Evolutionary conservation across 2,329 filamentous ascomycete genomes (phyloP).

Genomic region (Nothophaeocryptopus gaeumannii): DNA sequence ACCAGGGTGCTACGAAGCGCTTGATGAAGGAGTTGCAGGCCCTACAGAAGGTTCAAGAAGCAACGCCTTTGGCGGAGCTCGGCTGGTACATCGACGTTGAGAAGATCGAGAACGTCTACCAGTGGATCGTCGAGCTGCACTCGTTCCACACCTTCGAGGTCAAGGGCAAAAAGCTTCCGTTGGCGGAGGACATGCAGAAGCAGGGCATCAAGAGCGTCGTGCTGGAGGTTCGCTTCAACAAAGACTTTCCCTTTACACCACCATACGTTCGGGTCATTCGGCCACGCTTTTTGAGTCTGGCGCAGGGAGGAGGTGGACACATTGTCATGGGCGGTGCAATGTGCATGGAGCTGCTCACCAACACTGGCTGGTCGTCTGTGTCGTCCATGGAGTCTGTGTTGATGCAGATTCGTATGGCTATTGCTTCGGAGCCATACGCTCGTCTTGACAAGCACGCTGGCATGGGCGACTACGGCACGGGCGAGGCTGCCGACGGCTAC

Average conservation of each 20-base stretch:
- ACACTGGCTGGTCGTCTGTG: slow-evolving; percentile 74
- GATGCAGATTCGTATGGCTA: slow-evolving; percentile 74
- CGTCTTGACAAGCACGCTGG: slow-evolving; percentile 51
- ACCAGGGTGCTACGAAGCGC: slow-evolving; percentile 56
- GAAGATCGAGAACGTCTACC: slow-evolving; percentile 71
- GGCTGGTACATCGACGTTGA: slow-evolving; percentile 78
- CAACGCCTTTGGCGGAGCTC: slow-evolving; percentile 60
- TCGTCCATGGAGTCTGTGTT: slow-evolving; percentile 75
- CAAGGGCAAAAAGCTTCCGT: slow-evolving; percentile 51
- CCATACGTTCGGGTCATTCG: slow-evolving; percentile 82
- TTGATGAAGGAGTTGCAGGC: slow-evolving; percentile 64
- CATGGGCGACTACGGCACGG: slow-evolving; percentile 55
- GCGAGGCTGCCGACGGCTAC: slow-evolving; percentile 73
- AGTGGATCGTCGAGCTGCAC: slow-evolving; percentile 89
- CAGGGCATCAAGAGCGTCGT: slow-evolving; percentile 65
- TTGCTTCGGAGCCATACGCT: slow-evolving; percentile 71
- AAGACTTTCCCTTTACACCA: slow-evolving; percentile 71
- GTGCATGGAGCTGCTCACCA: slow-evolving; percentile 73
- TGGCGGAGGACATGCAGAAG: slow-evolving; percentile 71
- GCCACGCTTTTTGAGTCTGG: slow-evolving; percentile 73
- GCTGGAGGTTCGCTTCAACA: slow-evolving; percentile 76
- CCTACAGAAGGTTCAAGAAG: slow-evolving; percentile 63
- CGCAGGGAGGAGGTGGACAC: slow-evolving; percentile 74
- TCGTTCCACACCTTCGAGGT: slow-evolving; percentile 56
- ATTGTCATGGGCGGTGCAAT: slow-evolving; percentile 81